Evolutionary conservation across 805 yeast species (phyloP), one percentile per base, ranked within the genome.

Genomic region (Yamadazyma ubonensis): DNA sequence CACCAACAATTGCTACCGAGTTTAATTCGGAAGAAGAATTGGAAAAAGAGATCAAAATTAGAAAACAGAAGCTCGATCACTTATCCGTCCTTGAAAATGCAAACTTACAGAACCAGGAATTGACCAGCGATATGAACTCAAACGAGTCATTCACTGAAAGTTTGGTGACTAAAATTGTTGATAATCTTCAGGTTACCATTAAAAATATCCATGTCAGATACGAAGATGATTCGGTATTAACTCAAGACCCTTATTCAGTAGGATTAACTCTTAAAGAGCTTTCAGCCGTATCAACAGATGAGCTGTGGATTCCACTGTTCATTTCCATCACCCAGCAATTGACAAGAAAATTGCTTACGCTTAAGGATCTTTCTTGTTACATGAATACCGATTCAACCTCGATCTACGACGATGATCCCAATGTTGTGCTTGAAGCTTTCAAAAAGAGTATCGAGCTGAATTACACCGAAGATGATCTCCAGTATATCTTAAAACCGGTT

Each of bases 141-240:
- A 85, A 81, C 58, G 91, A 88, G 58, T 73, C 88, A 28, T 93
- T 93, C 59, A 81, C 95, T 9, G 96, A 89, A 51, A 80, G 88
- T 31, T 70, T 93, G 43, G 73, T 89, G 5, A 85, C 96, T 1
- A 95, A 95, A 58, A 83, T 93, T 48, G 83, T 91, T 17, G 98
- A 93, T 60, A 93, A 93, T 56, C 65, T 95, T 38, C 99, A 93
- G 59, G 76, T 93, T 9, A 86, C 96, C 2, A 86, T 93, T 48
- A 86, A 82, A 52, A 88, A 87, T 55, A 93, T 93, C 47, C 99
- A 93, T 59, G 61, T 93, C 15, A 73, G 99, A 42, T 93, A 90
- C 54, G 99, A 95, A 54, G 99, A 93, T 62, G 73, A 71, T 42
- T 67, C 75, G 5, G 73, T 78, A 4, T 81, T 87, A 48, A 81